phyloP scores from a whole-genome alignment of 192 early-diverging fungal genomes.

The Phlyctochytrium arcticum region DNA sequence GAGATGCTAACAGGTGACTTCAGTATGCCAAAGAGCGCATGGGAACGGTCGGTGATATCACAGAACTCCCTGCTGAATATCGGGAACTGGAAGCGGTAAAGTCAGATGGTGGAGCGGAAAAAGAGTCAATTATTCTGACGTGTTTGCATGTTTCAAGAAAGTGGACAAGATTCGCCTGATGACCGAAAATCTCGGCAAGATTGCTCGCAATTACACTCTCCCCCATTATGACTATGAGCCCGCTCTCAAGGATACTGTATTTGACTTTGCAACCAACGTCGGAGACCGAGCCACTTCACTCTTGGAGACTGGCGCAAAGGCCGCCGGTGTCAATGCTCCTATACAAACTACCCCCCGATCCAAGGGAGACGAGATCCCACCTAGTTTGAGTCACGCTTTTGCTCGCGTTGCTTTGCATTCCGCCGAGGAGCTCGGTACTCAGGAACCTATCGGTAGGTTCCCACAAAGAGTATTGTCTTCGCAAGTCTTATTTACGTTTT shows the following conservation, averaged over 20 bases:
- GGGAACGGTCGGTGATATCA: slow-evolving; percentile 75
- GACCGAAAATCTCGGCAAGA: slow-evolving; percentile 66
- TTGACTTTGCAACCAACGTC: slow-evolving; percentile 68
- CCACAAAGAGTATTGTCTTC: background rate
- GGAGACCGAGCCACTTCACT: slow-evolving; percentile 57
- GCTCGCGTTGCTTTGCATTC: slow-evolving; percentile 62
- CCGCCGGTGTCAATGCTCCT: slow-evolving; percentile 37
- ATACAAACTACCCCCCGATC: background rate
- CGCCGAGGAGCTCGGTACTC: slow-evolving; percentile 63
- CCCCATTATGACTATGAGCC: slow-evolving; percentile 75
- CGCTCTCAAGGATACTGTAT: slow-evolving; percentile 62
- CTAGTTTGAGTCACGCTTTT: slow-evolving; percentile 67
- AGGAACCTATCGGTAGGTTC: slow-evolving; percentile 71
- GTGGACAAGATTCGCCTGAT: slow-evolving; percentile 70
- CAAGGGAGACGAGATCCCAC: slow-evolving; percentile 29
- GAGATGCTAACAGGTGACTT: background rate
- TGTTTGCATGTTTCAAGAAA: slow-evolving; percentile 44
- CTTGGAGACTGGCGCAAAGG: slow-evolving; percentile 35
- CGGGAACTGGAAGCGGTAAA: slow-evolving; percentile 82
- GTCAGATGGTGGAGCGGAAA: too few species aligned
- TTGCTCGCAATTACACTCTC: slow-evolving; percentile 69
- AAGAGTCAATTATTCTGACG: background rate
- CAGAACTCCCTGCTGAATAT: slow-evolving; percentile 92
- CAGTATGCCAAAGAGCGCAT: slow-evolving; percentile 90
- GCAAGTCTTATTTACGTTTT: background rate